Evolutionary conservation across 352 stramenopile species (phyloP), one percentile per base, ranked within the genome.

Genomic region (Globisporangium alternatum): DNA sequence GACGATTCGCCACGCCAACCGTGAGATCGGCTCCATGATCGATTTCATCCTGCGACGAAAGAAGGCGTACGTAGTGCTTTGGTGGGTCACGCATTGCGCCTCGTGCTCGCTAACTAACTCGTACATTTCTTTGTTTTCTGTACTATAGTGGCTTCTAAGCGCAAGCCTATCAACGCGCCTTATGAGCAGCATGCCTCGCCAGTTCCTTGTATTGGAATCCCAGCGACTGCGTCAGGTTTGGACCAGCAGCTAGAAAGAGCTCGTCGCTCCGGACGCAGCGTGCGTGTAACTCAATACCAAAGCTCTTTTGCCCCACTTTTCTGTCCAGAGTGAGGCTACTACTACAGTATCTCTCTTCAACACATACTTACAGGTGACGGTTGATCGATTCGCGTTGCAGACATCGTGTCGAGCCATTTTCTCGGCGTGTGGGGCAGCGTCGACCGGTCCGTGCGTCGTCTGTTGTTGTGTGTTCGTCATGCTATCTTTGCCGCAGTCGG

Each of bases 31-130:
- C 9, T 91, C 80, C 66, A 91, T 93, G 80, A 92, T 95, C 61
- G 73, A 93, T 68, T 90, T 91, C 62, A 91, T 93, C 68, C 72
- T 93, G 69, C 76, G 77, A 56, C 78, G 83, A 75, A 91, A 90
- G 74, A 90, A 91, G 75, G 70, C 78, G 82, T 92, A 71, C 75
- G 81, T 66, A 86, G n/a, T 44, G 12, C 2, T 19, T 53, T 12
- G 65, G 30, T 43, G 45, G 13, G 44, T 35, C 54, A 19, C 5
- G 21, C 54, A 28, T 54, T 12, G 5, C 47, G 22, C 13, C 17
- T 30, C 17, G 31, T 45, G 6, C 8, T 47, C 19, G 19, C 10
- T 30, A 17, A 56, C 35, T 67, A 62, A 60, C 39, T 22, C 41
- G 4, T 45, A 17, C 30, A 22, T 48, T 13, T 52, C 19, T 66